Evolutionary conservation across 371 early-diverging fungal species (phyloP), one percentile per base, ranked within the genome.

Genomic region (Dinochytrium kinnereticum): DNA sequence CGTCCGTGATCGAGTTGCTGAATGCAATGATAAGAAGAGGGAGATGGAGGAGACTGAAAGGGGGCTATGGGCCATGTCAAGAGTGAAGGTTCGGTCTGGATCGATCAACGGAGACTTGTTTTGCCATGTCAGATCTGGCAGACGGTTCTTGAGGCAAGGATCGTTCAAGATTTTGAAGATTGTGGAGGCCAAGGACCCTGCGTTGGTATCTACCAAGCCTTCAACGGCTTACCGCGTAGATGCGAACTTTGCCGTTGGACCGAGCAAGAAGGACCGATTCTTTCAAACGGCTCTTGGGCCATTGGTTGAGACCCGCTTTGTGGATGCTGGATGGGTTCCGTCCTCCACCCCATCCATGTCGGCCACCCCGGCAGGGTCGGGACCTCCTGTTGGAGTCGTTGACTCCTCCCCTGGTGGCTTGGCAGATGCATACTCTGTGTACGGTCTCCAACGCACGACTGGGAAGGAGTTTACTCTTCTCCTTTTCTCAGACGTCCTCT

Each of bases 11-110:
- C 76, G 88, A 0, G 91, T 92, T 1, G 82, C 81, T 28, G 90
- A 91, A 51, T 91, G 91, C 68, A 94, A 94, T 75, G 94, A 94
- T 68, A 70, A 74, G 49, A 87, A 87, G 71, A 75, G 86, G 30
- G 81, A 79, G 64, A 77, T 68, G 73, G 87, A 87, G 76, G 72
- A 78, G 64, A 31, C 55, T 36, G 79, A 82, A 24, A 34, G 57
- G 17, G 81, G 76, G 2, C 30, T 78, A 30, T 59, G 51, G n/a
- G 68, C 67, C 64, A 59, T 79, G 50, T 24, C 51, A 31, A 36
- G 76, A 40, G 71, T 67, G 13, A 71, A 69, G 39, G 64, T 49
- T 19, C 75, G 71, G 68, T 59, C 61, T 49, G 49, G 51, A 38
- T 24, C 24, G 55, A 64, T 55, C 51, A 51, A 17, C 53, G 69